Base-by-base conservation (phyloP, 306 rosid species). In the Fragaria nilgerrensis region DNA sequence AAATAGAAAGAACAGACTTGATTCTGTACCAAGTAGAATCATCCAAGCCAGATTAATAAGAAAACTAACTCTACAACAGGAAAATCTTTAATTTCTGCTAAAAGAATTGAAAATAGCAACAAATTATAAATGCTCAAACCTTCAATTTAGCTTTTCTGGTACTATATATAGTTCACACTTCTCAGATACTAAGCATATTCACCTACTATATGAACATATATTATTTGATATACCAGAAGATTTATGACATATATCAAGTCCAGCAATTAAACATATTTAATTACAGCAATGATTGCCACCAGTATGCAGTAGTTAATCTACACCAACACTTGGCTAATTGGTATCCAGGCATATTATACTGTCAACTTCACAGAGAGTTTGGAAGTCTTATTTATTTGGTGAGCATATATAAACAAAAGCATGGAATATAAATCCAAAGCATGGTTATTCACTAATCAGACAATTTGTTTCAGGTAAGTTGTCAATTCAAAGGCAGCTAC, bases 401-500 rank as follows among this genome's bases (percentile, higher is more conserved):
- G 37, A 62, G 48, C 61, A 29, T 9, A 39, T 36, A 53, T 41
- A 74, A 59, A 37, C 39, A 73, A 4, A 41, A 8, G 6, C 34
- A 52, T 8, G 43, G 44, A 49, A 9, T 17, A 49, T 15, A 4
- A 71, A 1, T 61, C 58, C 50, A 29, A 23, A 74, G 6, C 77
- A 73, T 22, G 77, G 20, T 37, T 56, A 23, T 23, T 56, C 50
- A 37, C 29, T 45, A 17, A 58, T 56, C 41, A 41, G 77, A 63
- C 47, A 25, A 39, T 59, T 20, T 75, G 47, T 45, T 59, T 45
- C 83, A 27, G 96, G 90, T 92, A 53, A 77, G 69, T 83, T 22
- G 97, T 90, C 96, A 65, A 82, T 77, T 92, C 92, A 80, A 61
- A 65, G 76, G 79, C 78, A 83, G 85, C 88, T 80, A 75, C 75